Conservation (phyloP, 176 grass and related monocot species). For the Zoysia japonica region DNA sequence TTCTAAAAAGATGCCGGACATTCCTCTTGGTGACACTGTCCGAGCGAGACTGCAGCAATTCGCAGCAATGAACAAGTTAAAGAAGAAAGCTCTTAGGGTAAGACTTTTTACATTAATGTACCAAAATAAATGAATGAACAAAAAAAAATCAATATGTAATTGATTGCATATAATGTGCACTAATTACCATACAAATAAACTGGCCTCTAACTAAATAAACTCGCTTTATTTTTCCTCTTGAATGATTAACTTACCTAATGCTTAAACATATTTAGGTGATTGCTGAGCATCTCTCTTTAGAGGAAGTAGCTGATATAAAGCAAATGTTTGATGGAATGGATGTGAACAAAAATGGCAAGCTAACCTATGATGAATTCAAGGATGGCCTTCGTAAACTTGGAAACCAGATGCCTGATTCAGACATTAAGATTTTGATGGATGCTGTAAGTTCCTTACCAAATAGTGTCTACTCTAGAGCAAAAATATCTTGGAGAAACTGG, state of each 20-base stretch:
- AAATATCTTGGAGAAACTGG: conserved; percentile 4
- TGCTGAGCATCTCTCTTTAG: conserved; percentile 70
- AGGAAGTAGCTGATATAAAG: conserved; percentile 90
- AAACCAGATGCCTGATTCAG: conserved; percentile 73
- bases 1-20: conserved; percentile 73
- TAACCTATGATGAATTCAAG: conserved; percentile 84
- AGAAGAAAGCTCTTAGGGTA: conserved; percentile 94
- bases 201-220: conserved; percentile 8
- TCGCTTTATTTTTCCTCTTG: background rate
- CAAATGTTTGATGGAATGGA: conserved; percentile 73
- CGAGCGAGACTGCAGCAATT: conserved; percentile 85
- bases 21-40: conserved; percentile 84
- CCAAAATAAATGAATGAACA: background rate
- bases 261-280: conserved; percentile 59
- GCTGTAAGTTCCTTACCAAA: conserved; percentile 56
- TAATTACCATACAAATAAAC: background rate
- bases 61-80: conserved; percentile 97
- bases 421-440: conserved; percentile 71
- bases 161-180: conserved; percentile 1
- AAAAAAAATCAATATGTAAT: background rate
- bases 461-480: background rate
- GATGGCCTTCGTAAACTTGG: conserved; percentile 64
- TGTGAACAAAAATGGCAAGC: conserved; percentile 58
- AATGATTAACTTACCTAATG: background rate
- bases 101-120: conserved; percentile 15